Evolutionary conservation across 495 filamentous ascomycete species (phyloP).

Genomic region (Penicillium malachiteum): DNA sequence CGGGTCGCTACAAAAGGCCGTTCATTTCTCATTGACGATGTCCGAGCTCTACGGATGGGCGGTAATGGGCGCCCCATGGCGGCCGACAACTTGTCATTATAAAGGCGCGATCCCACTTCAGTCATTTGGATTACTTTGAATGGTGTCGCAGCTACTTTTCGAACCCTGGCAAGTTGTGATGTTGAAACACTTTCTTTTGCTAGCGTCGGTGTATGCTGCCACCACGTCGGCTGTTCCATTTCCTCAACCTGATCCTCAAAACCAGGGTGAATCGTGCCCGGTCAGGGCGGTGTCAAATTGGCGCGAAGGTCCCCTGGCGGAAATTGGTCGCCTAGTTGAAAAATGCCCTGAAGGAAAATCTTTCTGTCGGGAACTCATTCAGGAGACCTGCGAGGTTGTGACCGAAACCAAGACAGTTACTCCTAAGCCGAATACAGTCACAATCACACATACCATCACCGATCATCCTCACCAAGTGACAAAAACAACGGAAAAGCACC

Average conservation of each 20-base stretch:
- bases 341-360: neutral
- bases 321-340: conserved; percentile 1
- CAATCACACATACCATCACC: conserved; percentile 1
- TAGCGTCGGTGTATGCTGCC: neutral
- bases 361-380: conserved; percentile 7
- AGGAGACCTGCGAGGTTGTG: conserved; percentile 1
- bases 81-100: too few species aligned
- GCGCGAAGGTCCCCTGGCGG: neutral
- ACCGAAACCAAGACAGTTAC: neutral
- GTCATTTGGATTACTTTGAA: too few species aligned
- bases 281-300: too few species aligned
- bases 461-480: neutral
- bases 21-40: too few species aligned
- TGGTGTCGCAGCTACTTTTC: too few species aligned
- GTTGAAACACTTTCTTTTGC: neutral
- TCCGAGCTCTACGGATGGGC: too few species aligned
- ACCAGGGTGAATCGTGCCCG: too few species aligned
- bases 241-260: neutral
- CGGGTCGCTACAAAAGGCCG: too few species aligned
- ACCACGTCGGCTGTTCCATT: conserved; percentile 3
- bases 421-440: neutral
- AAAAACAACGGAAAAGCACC: neutral
- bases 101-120: too few species aligned
- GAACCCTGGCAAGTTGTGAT: neutral
- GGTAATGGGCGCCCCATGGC: too few species aligned